A percentile compares a stretch with the other conserved stretches of the same genome.
Evolutionary conservation across 805 yeast genomes (phyloP).

Genomic region (Schwanniomyces pseudopolymorphus): DNA sequence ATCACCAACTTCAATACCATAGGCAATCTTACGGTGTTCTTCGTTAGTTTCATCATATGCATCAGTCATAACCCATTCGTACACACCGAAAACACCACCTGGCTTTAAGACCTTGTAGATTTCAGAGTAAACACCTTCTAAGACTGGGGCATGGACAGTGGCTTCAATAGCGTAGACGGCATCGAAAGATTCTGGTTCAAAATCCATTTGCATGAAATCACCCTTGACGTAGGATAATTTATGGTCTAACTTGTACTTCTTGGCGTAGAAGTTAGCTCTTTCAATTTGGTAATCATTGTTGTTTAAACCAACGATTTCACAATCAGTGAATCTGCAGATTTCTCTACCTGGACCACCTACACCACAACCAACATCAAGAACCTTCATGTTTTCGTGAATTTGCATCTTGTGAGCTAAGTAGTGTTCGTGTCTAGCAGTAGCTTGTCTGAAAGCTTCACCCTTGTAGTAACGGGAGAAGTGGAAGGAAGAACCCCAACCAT

Average conservation of each 20-base stretch:
- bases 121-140: constrained; percentile 94
- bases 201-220: constrained; percentile 99
- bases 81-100: constrained; percentile 96
- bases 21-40: constrained; percentile 91
- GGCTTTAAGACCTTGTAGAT: constrained; percentile 95
- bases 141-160: constrained; percentile 94
- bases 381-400: constrained; percentile 75
- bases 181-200: constrained; percentile 84
- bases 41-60: constrained; percentile 81
- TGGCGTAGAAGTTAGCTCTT: constrained; percentile 82
- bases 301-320: constrained; percentile 85
- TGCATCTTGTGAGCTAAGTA: constrained; percentile 87
- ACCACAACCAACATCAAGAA: constrained; percentile 98
- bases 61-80: constrained; percentile 99
- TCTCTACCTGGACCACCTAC: constrained; percentile 99
- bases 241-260: constrained; percentile 60
- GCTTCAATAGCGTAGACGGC: constrained; percentile 99
- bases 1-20: constrained; percentile 97
- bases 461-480: constrained; percentile 92
- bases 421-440: constrained; percentile 97
- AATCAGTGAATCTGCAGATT: constrained; percentile 86
- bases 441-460: constrained; percentile 93
- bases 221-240: constrained; percentile 89
- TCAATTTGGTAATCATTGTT: constrained; percentile 96
- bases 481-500: constrained; percentile 99